Evolutionary conservation across 1,284 basidiomycete species (phyloP).

Genomic region (Leccinum fuscescens): DNA sequence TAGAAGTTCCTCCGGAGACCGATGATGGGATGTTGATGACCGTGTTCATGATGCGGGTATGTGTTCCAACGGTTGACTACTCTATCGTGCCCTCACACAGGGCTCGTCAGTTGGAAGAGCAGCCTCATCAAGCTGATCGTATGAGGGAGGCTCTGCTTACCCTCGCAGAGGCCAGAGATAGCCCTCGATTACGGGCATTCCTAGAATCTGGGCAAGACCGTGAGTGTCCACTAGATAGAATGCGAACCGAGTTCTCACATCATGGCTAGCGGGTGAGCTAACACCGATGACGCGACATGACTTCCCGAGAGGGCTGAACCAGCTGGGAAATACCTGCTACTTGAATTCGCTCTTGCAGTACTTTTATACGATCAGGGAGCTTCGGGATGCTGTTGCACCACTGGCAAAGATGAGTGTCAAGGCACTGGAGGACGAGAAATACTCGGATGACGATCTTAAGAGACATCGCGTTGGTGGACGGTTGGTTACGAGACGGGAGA

Average conservation of each 20-base stretch:
- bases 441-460: constrained; percentile 77
- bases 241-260: constrained; percentile 2
- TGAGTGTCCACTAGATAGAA: constrained; percentile 40
- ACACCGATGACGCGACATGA: constrained; percentile 42
- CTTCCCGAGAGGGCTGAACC: constrained; percentile 84
- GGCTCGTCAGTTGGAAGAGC: constrained; percentile 45
- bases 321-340: constrained; percentile 93
- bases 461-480: constrained; percentile 85
- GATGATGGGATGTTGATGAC: constrained; percentile 78
- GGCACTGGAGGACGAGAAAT: constrained; percentile 61
- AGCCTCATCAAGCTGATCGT: constrained; percentile 48
- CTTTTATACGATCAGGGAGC: constrained; percentile 91
- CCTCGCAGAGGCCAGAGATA: constrained; percentile 72
- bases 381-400: constrained; percentile 72
- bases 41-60: constrained; percentile 70
- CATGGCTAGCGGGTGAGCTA: too few relatives aligned
- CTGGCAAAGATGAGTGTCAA: constrained; percentile 58
- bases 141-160: constrained; percentile 67
- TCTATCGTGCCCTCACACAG: constrained; percentile 7
- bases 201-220: constrained; percentile 68
- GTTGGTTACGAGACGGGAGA: constrained; percentile 75
- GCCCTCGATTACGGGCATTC: constrained; percentile 67
- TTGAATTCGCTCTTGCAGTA: constrained; percentile 80
- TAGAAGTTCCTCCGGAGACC: constrained; percentile 68
- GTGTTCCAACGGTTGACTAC: constrained; percentile 28